Base-by-base conservation (phyloP, 345 rosid species). In the Ailanthus altissimus region DNA sequence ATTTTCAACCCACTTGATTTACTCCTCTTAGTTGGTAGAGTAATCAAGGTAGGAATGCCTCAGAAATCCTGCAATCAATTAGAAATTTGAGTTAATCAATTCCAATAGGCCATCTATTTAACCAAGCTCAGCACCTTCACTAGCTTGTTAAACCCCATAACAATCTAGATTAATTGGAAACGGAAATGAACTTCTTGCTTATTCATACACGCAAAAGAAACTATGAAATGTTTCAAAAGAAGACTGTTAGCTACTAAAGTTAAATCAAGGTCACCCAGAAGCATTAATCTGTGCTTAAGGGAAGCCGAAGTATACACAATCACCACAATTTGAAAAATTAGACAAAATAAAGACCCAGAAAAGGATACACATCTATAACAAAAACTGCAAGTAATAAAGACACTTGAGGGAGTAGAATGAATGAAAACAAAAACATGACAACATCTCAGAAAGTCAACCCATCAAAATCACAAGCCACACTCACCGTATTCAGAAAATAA, bases 1-100 rank as follows among this genome's bases (percentile, higher is more conserved):
- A 94, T 91, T 58, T 81, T 83, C 84, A 84, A 75, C 21, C 40
- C 77, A 54, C 68, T 5, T 10, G 38, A 56, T 20, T 66, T 9
- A 47, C 46, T 23, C 63, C 57, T 28, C 75, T 80, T 82, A 38
- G 36, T n/a, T 20, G 72, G 67, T 23, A 28, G 23, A 56, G 12
- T 14, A 16, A 79, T 65, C 84, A 83, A 54, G 25, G 63, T 62
- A 45, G 73, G 45, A 65, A 61, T 40, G 38, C 67, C 80, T 28
- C 18, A 57, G 65, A 36, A 65, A 20, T 73, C 84, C 90, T 83
- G 81, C 78, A 77, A 79, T 42, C 15, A 36, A 20, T 49, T 1
- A 69, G 28, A 32, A 9, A 1, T 26, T 42, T 47, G 57, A 72
- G 67, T 42, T 7, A 15, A 42, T 46, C 15, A 69, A 10, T 18